Percentiles rank a stretch among this genome's conserved stretches.
These are phyloP conservation scores for Clitocybe nebularis DNA, from an alignment of 1,284 basidiomycete genomes.

Conservation along the genomic window DNA sequence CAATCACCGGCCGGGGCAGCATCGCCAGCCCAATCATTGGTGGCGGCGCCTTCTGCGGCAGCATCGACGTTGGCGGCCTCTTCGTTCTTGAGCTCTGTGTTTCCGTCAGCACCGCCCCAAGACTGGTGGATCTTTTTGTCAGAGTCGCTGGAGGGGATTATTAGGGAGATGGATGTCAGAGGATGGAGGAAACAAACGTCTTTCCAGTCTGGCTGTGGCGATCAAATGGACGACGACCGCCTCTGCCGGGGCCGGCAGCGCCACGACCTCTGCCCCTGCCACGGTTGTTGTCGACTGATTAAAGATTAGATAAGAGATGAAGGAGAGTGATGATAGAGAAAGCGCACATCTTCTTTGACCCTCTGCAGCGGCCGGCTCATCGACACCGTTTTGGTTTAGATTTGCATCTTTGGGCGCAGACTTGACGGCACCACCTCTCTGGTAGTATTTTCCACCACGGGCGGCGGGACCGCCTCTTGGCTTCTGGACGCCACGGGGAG, in stretches of 20 bases:
- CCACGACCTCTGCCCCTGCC: slow-evolving; percentile 39
- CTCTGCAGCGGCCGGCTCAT: slow-evolving; percentile 43
- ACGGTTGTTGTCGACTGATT: slow-evolving; percentile 47
- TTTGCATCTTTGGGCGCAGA: slow-evolving; percentile 32
- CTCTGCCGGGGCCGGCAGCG: slow-evolving; percentile 44
- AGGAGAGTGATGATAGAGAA: slow-evolving; percentile 10
- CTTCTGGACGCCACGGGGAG: slow-evolving; percentile 40
- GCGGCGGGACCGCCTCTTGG: slow-evolving; percentile 59
- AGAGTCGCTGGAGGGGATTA: slow-evolving; percentile 58
- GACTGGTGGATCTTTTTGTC: slow-evolving; percentile 90
- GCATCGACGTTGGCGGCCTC: slow-evolving; percentile 61
- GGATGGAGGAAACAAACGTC: slow-evolving; percentile 44
- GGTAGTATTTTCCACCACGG: slow-evolving; percentile 72
- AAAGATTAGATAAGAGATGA: slow-evolving; percentile 15
- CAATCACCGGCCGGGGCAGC: slow-evolving; percentile 30
- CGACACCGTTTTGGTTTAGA: slow-evolving; percentile 32
- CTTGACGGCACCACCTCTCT: slow-evolving; percentile 53
- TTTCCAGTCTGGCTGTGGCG: slow-evolving; percentile 82
- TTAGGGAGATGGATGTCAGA: slow-evolving; percentile 5
- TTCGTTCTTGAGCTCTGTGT: slow-evolving; percentile 74
- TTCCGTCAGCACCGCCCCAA: slow-evolving; percentile 88
- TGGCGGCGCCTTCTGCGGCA: slow-evolving; percentile 34
- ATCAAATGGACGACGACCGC: slow-evolving; percentile 72
- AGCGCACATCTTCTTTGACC: slow-evolving; percentile 51
- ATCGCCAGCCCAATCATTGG: slow-evolving; percentile 41